Evolutionary conservation across 2,329 filamentous ascomycete species (phyloP), one percentile per base, ranked within the genome.

Genomic region (Fusarium newnesense): DNA sequence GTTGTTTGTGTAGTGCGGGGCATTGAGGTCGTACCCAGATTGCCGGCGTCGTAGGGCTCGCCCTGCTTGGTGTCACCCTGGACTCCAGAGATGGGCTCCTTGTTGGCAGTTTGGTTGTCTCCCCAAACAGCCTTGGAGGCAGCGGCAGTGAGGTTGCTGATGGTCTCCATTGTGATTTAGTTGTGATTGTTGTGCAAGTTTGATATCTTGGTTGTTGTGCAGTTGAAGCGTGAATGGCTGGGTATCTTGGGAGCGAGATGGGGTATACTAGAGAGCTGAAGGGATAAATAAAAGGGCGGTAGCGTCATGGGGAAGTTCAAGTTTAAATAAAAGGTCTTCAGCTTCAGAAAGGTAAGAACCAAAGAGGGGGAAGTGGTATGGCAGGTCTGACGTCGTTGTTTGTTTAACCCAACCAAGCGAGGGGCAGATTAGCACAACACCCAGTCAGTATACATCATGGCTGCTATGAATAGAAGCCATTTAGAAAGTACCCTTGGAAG

Each of bases 41-140:
- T 96, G 54, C 94, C 94, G 65, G 90, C 90, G 79, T 96, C 94
- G 76, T 91, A 97, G 1, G 94, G 94, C 80, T 96, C 91, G 18
- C 88, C 89, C 47, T 86, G 86, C 30, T 87, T 87, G 9, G 93
- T 92, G 79, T 92, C 84, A 43, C 94, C 94, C 64, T 87, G 84
- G 58, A 89, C 84, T 28, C 94, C 94, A 26, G 93, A 92, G 49
- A 95, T 81, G 24, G 94, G 94, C 83, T 97, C 94, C 52, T 83
- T 79, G 50, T 80, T 77, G 30, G 57, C 26, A 18, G 79, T 63
- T 34, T 81, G 75, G 83, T 81, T 83, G 71, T 76, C 83, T 75
- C 84, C 84, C 83, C 83, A 86, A 63, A 86, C 83, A 37, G 80
- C 83, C 63, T 81, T 84, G 58, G 80, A 81, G 44, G 83, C 84